These are phyloP conservation scores for Cryptosporidium muris DNA, from an alignment of 169 alveolate species.

Conservation along the genomic window DNA sequence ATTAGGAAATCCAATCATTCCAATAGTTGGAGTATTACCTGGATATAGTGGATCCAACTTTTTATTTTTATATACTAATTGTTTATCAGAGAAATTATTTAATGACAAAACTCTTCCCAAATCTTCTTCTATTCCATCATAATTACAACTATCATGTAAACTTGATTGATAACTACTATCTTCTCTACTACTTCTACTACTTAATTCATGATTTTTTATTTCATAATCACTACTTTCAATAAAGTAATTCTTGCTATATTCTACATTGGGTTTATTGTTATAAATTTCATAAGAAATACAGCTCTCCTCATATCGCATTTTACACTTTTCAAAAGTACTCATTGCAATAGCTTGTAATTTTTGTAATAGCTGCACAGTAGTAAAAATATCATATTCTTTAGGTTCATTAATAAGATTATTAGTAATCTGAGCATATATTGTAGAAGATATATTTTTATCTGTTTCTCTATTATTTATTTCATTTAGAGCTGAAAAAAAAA, in stretches of 20 bases:
- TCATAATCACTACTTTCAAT: background rate
- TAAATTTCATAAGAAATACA: background rate
- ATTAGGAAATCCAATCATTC: constrained; percentile 99
- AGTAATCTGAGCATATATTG: background rate
- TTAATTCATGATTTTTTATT: constrained; percentile 10
- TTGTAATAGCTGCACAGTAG: constrained; percentile 21
- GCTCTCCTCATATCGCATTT: constrained; percentile 6
- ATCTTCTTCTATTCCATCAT: background rate
- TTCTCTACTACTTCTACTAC: constrained; percentile 76
- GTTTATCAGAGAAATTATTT: background rate
- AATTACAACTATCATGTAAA: background rate
- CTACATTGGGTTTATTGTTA: background rate
- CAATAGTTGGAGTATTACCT: constrained; percentile 81
- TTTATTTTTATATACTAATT: constrained; percentile 4
- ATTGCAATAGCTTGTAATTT: constrained; percentile 11
- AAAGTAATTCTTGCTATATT: background rate
- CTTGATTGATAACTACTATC: constrained; percentile 63
- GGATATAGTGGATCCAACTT: constrained; percentile 53
- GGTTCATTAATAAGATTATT: background rate
- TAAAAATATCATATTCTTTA: constrained; percentile 26
- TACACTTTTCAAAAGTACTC: constrained; percentile 9
- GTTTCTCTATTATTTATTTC: constrained; percentile 71
- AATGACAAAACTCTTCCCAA: constrained; percentile 13
- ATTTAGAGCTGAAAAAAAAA: constrained; percentile 91
- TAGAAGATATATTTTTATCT: background rate